Conservation (phyloP, 2,329 filamentous ascomycete species). For the Verticillium tricorpus region DNA sequence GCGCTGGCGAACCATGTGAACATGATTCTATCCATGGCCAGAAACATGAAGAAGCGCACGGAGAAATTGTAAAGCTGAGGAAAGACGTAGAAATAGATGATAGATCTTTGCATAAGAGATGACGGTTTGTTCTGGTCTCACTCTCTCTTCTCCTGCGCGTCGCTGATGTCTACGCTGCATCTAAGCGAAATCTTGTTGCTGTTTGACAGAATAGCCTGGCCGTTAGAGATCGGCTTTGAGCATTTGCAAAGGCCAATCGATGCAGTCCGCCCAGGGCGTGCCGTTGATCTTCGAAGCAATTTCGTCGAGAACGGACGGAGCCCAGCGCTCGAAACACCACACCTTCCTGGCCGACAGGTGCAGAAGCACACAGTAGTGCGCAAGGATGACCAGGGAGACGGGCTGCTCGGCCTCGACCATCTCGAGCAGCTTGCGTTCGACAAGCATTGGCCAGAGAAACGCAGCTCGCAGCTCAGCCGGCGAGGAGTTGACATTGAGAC, state of each 20-base stretch:
- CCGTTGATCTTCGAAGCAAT: neutral
- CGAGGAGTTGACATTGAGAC: neutral
- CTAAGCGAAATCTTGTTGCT: too few relatives aligned
- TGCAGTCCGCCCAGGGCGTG: neutral
- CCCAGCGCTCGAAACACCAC: constrained; percentile 1
- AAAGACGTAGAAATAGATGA: neutral
- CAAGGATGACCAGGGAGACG: constrained; percentile 39
- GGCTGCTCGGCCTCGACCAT: neutral
- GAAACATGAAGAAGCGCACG: constrained; percentile 12
- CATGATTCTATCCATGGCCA: constrained; percentile 12
- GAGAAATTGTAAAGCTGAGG: neutral
- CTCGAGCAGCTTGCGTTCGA: neutral
- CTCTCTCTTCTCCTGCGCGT: too few relatives aligned
- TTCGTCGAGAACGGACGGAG: neutral
- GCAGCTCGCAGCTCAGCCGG: neutral
- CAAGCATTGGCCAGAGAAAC: neutral
- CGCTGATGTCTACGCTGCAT: too few relatives aligned
- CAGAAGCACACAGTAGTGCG: constrained; percentile 44
- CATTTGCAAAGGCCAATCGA: neutral
- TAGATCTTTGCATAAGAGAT: neutral
- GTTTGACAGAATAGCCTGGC: too few relatives aligned
- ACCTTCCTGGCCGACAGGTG: constrained; percentile 22
- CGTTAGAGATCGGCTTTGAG: neutral
- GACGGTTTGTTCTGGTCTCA: too few relatives aligned
- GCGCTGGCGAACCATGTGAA: constrained; percentile 17